Evolutionary conservation across 331 rosid genomes (phyloP).

Genomic region (Malus hybrid): DNA sequence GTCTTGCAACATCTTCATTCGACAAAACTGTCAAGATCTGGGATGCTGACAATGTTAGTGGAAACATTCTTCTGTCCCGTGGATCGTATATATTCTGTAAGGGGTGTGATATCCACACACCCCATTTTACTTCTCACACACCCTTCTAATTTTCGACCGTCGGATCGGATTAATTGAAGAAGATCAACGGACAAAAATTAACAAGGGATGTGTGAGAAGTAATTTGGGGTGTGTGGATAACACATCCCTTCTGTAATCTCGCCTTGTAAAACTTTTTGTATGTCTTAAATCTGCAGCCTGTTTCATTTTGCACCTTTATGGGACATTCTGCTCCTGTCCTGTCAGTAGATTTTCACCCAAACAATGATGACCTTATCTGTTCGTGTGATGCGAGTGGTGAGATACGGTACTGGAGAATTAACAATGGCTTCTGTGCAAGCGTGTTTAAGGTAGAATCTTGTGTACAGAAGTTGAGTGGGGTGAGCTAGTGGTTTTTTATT

Average conservation of each 20-base stretch:
- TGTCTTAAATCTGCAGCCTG: conserved; percentile 46
- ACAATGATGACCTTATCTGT: conserved; percentile 65
- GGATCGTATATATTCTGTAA: neutral
- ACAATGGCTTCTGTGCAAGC: conserved; percentile 63
- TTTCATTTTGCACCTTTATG: conserved; percentile 71
- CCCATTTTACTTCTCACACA: too few relatives aligned
- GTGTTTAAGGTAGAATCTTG: conserved; percentile 57
- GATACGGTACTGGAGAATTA: conserved; percentile 85
- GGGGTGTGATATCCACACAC: too few relatives aligned
- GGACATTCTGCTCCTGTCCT: conserved; percentile 60
- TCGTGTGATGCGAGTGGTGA: conserved; percentile 92
- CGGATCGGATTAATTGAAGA: too few relatives aligned
- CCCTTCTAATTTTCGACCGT: too few relatives aligned
- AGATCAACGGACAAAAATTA: too few relatives aligned
- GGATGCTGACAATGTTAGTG: conserved; percentile 91
- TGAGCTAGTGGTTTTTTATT: neutral
- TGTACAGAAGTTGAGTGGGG: neutral
- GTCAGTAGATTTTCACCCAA: conserved; percentile 95
- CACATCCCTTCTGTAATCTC: neutral
- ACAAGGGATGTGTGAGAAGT: too few relatives aligned
- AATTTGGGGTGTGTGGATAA: too few relatives aligned
- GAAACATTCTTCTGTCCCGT: neutral
- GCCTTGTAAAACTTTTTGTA: neutral
- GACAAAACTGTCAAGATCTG: conserved; percentile 95
- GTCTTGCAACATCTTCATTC: conserved; percentile 87